Percentiles rank a stretch among this genome's conserved stretches.
Evolutionary conservation across 495 filamentous ascomycete species (phyloP).

Genomic region (Aspergillus diversus): DNA sequence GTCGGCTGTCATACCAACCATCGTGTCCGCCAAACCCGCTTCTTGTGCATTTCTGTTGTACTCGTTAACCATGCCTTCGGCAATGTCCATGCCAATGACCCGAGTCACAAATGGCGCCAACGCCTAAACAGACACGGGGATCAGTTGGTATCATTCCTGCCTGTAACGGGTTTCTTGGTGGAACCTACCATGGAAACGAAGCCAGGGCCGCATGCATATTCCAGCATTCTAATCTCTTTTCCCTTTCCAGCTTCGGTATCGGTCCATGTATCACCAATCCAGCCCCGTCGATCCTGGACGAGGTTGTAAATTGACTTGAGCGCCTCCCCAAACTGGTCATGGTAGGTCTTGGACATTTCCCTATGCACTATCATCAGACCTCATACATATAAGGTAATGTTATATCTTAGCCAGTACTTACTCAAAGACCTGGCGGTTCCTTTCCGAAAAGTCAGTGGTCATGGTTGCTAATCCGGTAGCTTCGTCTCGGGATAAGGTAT

Average conservation of each 20-base stretch:
- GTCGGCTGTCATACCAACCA: conserved; percentile 63
- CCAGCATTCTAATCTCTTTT: conserved; percentile 61
- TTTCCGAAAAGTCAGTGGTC: conserved; percentile 45
- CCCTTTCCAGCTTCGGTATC: conserved; percentile 41
- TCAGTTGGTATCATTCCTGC: neutral
- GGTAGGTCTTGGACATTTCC: conserved; percentile 49
- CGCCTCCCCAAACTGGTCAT: conserved; percentile 43
- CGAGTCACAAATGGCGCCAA: conserved; percentile 63
- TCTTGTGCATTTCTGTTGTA: conserved; percentile 54
- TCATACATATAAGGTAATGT: neutral
- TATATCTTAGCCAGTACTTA: conserved; percentile 29
- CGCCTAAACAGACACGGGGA: conserved; percentile 36
- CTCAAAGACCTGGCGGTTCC: conserved; percentile 59
- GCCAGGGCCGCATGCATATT: conserved; percentile 79
- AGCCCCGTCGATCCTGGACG: conserved; percentile 55
- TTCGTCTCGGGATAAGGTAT: neutral
- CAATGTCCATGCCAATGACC: conserved; percentile 68
- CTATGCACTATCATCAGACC: conserved; percentile 35
- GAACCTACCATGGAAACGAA: conserved; percentile 56
- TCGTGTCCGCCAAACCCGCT: conserved; percentile 51
- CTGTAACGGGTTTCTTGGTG: neutral
- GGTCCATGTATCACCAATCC: conserved; percentile 64
- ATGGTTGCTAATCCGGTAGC: neutral
- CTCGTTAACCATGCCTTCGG: conserved; percentile 64
- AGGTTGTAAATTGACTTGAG: conserved; percentile 36